Evolutionary conservation across 106 monocot species (phyloP).

Genomic region (Allium cepa): DNA sequence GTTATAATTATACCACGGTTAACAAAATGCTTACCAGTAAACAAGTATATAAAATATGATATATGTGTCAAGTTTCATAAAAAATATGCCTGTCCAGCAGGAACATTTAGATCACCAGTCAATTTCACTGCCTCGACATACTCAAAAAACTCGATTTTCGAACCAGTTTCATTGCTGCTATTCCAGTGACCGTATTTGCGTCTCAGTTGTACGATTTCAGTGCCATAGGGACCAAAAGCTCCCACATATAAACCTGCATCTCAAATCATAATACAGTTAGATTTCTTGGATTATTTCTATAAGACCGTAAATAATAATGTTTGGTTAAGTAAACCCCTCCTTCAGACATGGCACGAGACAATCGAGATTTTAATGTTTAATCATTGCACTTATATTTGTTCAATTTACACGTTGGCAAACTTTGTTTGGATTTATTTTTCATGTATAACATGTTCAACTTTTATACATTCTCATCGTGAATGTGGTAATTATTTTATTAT

Average conservation of each 20-base stretch:
- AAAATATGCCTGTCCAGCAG: constrained; percentile 72
- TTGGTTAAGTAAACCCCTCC: too few species aligned
- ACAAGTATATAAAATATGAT: background rate
- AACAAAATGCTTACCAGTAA: too few species aligned
- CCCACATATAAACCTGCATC: constrained; percentile 81
- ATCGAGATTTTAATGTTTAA: too few species aligned
- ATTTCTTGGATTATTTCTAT: too few species aligned
- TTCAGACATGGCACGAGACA: too few species aligned
- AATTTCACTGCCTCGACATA: constrained; percentile 93
- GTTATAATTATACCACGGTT: background rate
- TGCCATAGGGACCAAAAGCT: constrained; percentile 85
- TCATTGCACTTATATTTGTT: too few species aligned
- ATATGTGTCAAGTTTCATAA: background rate
- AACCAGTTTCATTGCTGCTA: constrained; percentile 26
- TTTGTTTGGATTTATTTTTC: too few species aligned
- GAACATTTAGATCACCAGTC: constrained; percentile 91
- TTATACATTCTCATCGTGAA: background rate
- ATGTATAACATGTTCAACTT: background rate
- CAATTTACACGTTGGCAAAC: too few species aligned
- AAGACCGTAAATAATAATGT: too few species aligned
- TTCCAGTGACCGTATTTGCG: constrained; percentile 85
- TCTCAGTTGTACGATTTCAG: constrained; percentile 74
- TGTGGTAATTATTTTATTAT: too few species aligned
- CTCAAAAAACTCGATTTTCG: constrained; percentile 83
- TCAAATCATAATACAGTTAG: background rate